Conservation (phyloP, 148 eudicot genomes). For the Oxyria digyna region DNA sequence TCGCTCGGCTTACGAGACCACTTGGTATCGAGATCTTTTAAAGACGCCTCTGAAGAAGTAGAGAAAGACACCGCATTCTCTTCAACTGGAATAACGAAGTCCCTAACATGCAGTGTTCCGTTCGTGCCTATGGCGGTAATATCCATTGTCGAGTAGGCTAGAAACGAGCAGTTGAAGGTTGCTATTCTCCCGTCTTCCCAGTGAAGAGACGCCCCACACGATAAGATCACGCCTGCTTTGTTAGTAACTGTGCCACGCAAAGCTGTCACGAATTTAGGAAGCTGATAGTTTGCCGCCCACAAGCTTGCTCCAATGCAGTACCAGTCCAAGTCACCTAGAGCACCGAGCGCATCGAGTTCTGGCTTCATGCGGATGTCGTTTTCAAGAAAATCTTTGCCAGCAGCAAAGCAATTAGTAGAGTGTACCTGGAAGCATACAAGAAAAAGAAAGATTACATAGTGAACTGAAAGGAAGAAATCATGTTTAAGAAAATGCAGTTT, state of each 20-base stretch:
- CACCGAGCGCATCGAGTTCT: constrained; percentile 27
- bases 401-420: background rate
- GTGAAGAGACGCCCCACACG: constrained; percentile 18
- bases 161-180: constrained; percentile 21
- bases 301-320: constrained; percentile 22
- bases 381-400: background rate
- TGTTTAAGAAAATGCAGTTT: too few species aligned
- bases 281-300: constrained; percentile 14
- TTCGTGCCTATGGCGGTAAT: constrained; percentile 11
- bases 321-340: constrained; percentile 28
- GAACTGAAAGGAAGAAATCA: too few species aligned
- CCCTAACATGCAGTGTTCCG: constrained; percentile 22
- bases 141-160: constrained; percentile 20
- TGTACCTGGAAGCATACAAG: background rate
- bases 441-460: background rate
- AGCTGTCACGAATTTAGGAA: constrained; percentile 15
- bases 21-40: constrained; percentile 2
- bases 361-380: background rate
- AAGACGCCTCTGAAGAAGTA: constrained; percentile 10
- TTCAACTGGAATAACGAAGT: constrained; percentile 28
- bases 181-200: constrained; percentile 15
- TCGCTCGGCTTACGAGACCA: background rate
- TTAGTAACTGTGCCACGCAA: constrained; percentile 12
- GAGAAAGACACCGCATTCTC: constrained; percentile 22
- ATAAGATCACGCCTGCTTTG: constrained; percentile 15